These are phyloP conservation scores for Backusella sp. DNA, from an alignment of 192 early-diverging fungal genomes.

Conservation along the genomic window DNA sequence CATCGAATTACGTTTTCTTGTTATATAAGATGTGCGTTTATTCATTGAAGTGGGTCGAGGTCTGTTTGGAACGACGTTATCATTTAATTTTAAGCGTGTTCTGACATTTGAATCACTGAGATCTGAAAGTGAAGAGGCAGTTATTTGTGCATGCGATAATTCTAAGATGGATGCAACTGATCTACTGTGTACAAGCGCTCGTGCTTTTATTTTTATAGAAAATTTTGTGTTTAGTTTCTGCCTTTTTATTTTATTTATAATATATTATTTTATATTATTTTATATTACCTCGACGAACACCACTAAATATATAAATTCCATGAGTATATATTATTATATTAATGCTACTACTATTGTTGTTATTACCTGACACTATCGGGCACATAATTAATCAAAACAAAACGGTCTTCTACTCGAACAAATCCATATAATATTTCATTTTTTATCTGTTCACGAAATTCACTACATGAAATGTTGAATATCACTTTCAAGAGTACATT, in stretches of 20 bases:
- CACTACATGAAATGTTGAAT: slow-evolving; percentile 26
- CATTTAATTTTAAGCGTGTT: slow-evolving; percentile 38
- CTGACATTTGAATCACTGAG: slow-evolving; percentile 40
- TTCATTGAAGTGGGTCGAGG: slow-evolving; percentile 24
- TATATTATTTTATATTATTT: not conserved
- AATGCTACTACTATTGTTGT: not conserved
- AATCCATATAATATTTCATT: slow-evolving; percentile 63
- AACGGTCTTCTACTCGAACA: slow-evolving; percentile 56
- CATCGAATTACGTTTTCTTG: slow-evolving; percentile 15
- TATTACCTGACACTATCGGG: slow-evolving; percentile 59
- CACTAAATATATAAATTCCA: slow-evolving; percentile 28
- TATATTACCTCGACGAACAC: slow-evolving; percentile 50
- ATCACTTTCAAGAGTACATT: not conserved
- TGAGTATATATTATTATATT: not conserved
- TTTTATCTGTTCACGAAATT: slow-evolving; percentile 49
- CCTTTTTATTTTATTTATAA: not conserved
- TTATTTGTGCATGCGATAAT: slow-evolving; percentile 44
- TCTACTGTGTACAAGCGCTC: slow-evolving; percentile 62
- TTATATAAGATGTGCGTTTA: slow-evolving; percentile 19
- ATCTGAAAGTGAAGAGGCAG: slow-evolving; percentile 37
- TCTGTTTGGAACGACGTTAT: slow-evolving; percentile 30
- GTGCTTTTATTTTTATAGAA: slow-evolving; percentile 39
- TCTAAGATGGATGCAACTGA: slow-evolving; percentile 57
- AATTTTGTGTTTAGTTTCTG: not conserved
- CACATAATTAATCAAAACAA: slow-evolving; percentile 56